Base-by-base conservation (phyloP, 768 basidiomycete species). In the Butyriboletus loyo region DNA sequence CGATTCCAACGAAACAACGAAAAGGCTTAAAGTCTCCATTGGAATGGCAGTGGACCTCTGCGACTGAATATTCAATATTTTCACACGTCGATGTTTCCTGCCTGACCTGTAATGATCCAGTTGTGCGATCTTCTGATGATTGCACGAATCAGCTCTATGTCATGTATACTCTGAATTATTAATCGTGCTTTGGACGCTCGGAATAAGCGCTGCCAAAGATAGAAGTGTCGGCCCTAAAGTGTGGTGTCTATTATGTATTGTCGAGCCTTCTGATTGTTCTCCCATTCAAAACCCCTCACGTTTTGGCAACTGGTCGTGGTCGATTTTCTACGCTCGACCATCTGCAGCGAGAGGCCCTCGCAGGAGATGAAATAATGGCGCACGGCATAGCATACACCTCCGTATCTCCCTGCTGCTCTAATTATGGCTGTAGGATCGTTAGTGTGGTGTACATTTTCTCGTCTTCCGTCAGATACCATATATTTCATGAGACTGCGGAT, bases 311-410 rank as follows among this genome's bases (percentile, higher is more conserved):
- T 74, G 69, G 76, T 75, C 73, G 70, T 61, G 65, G 62, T 72
- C 65, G 61, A 57, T 48, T 55, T 32, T 52, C 55, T 54, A 74
- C 71, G 64, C 67, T 65, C 71, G 74, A 71, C 62, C 72, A 63
- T 63, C 67, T 73, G 73, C 65, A 66, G 72, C 67, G 75, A 49
- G 75, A 72, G 87, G 86, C 61, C 77, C 85, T 88, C 87, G 86
- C 87, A 88, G 87, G 85, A 89, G 86, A 89, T 87, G 83, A 84
- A 89, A 64, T 86, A 85, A 83, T 82, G 85, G 87, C 79, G 87
- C 87, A 86, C 66, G 84, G 87, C 87, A 88, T 89, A 87, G 80
- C 78, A 74, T 84, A 81, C 79, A 83, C 87, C 86, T 84, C 86
- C 83, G 87, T 90, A 90, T 90, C 87, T 86, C 84, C 87, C 84